These are phyloP conservation scores for Xylaria flabelliformis DNA, from an alignment of 495 filamentous ascomycete species.

Conservation along the genomic window DNA sequence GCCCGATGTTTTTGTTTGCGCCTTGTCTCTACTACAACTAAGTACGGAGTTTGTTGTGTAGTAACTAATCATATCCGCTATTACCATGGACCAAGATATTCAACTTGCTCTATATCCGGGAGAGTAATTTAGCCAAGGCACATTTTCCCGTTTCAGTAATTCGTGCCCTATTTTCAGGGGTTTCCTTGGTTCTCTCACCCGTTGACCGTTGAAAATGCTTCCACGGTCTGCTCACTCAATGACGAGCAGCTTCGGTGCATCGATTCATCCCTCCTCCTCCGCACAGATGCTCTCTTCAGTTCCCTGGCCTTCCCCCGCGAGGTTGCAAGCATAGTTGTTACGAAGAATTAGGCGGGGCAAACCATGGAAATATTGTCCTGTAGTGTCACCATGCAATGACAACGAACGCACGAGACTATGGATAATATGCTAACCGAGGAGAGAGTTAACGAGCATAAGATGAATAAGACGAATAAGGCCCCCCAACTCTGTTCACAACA, in stretches of 20 bases:
- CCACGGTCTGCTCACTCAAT: neutral
- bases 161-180: slow-evolving; percentile 1
- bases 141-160: slow-evolving; percentile 21
- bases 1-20: neutral
- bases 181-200: neutral
- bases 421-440: neutral
- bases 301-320: neutral
- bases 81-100: slow-evolving; percentile 1
- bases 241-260: slow-evolving; percentile 20
- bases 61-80: neutral
- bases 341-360: slow-evolving; percentile 8
- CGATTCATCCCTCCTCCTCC: slow-evolving; percentile 8
- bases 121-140: slow-evolving; percentile 6
- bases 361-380: neutral
- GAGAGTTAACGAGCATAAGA: slow-evolving; percentile 15
- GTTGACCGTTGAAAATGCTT: slow-evolving; percentile 15
- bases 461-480: slow-evolving; percentile 7
- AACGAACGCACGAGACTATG: slow-evolving; percentile 20
- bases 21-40: neutral
- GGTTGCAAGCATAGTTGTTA: neutral
- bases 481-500: slow-evolving; percentile 14
- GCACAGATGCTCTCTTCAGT: neutral
- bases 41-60: no score
- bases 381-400: slow-evolving; percentile 14
- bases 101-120: neutral